Evolutionary conservation across 192 early-diverging fungal species (phyloP), one percentile per base, ranked within the genome.

Genomic region (Podila minutissima): DNA sequence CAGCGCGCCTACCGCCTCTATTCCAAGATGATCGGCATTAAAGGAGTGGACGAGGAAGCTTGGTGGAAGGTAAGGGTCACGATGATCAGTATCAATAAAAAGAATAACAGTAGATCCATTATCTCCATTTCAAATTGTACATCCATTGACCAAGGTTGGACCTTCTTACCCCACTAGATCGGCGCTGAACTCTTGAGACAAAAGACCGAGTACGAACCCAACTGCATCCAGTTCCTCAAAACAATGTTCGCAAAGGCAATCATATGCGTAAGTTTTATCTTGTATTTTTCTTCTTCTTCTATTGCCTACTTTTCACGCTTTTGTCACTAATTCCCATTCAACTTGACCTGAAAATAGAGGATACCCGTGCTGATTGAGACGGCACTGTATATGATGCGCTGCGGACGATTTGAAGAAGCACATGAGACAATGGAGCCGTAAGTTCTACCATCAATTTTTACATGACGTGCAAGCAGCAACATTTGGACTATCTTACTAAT

Each of bases 11-110:
- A 59, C n/a, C 64, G 57, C 12, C 37, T 81, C 9, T 81, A 81
- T 41, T 51, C 55, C 26, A 62, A n/a, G 13, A 11, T 81, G 5
- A 37, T 59, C 20, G 24, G 26, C 1, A 48, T 38, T 19, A 13
- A 13, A 0, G 24, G 51, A 24, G 28, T 59, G 5, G 11, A 35
- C 22, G 77, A 81, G 29, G 64, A 73, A 22, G 24, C 73, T 6
- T 58, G 66, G 51, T 81, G 77, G 77, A 81, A 81, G 77, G 77
- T 72, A 68, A n/a, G 13, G 29, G 48, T 5, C 31, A 66, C 15
- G 41, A 46, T 46, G 1, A 17, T 12, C 41, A 46, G 13, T 4
- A 46, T 3, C 41, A 46, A 17, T 2, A 46, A 46, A 12, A 17
- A 17, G 41, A 46, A 17, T 41, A 10, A 12, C 0, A 3, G 33